Percentiles rank a stretch among this genome's conserved stretches.
phyloP scores from a whole-genome alignment of 176 grass and related monocot genomes.

The Tuctoria greenei region DNA sequence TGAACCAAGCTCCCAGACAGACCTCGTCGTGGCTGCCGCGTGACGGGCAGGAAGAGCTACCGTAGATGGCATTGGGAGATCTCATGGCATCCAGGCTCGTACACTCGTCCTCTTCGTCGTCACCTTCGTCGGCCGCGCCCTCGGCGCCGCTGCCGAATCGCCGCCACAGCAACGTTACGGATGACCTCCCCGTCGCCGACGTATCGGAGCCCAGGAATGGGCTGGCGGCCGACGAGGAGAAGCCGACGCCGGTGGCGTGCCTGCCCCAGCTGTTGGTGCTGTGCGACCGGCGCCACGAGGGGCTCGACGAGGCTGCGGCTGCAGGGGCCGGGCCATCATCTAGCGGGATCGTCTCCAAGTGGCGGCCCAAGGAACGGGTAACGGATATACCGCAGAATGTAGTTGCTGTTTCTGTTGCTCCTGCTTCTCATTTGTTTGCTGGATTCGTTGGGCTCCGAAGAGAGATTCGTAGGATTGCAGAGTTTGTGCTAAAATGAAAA shows the following conservation, averaged over 20 bases:
- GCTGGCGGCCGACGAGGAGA: slow-evolving; percentile 21
- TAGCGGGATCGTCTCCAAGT: slow-evolving; percentile 88
- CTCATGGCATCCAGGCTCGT: slow-evolving; percentile 92
- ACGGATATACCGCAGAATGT: slow-evolving; percentile 3
- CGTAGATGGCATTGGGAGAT: slow-evolving; percentile 98
- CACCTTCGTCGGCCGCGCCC: slow-evolving; percentile 35
- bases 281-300: slow-evolving; percentile 70
- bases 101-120: slow-evolving; percentile 40
- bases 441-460: not conserved
- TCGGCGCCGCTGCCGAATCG: slow-evolving; percentile 38
- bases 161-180: slow-evolving; percentile 24
- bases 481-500: slow-evolving; percentile 16
- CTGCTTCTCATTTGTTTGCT: not conserved
- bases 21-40: slow-evolving; percentile 19
- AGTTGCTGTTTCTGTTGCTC: not conserved
- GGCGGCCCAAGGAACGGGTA: slow-evolving; percentile 95
- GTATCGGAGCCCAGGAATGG: slow-evolving; percentile 29
- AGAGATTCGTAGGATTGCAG: not conserved
- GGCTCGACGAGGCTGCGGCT: slow-evolving; percentile 60
- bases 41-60: slow-evolving; percentile 21
- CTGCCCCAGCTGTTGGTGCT: slow-evolving; percentile 78
- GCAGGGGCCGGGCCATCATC: slow-evolving; percentile 56
- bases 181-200: slow-evolving; percentile 22
- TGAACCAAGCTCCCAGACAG: slow-evolving; percentile 13
- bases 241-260: slow-evolving; percentile 38